Conservation (phyloP, 805 yeast species). For the Debaryomyces maramus region DNA sequence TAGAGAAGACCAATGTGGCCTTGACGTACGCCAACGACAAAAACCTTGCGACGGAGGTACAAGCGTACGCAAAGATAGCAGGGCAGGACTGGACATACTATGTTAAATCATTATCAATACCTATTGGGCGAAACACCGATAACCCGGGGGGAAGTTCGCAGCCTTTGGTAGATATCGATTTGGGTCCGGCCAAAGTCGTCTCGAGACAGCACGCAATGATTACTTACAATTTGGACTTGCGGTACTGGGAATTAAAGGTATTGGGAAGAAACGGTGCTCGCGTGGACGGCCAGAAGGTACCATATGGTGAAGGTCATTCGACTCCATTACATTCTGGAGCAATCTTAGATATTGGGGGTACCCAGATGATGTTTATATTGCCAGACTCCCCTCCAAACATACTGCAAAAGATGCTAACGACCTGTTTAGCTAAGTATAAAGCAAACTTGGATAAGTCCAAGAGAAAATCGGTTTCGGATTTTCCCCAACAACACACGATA, state of each 20-base stretch:
- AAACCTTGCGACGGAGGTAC: constrained; percentile 74
- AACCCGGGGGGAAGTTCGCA: constrained; percentile 9
- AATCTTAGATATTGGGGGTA: constrained; percentile 90
- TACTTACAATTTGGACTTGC: constrained; percentile 66
- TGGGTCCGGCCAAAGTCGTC: constrained; percentile 98
- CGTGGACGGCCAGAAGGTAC: constrained; percentile 67
- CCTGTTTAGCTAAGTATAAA: constrained; percentile 35
- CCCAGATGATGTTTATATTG: constrained; percentile 97
- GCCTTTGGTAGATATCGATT: constrained; percentile 69
- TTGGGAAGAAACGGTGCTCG: constrained; percentile 92
- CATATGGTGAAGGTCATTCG: constrained; percentile 48
- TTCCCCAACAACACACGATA: constrained; percentile 18
- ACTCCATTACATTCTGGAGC: constrained; percentile 81
- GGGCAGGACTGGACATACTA: constrained; percentile 94
- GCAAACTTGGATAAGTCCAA: constrained; percentile 21
- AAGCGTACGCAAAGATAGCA: constrained; percentile 95
- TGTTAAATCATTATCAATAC: constrained; percentile 71
- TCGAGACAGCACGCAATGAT: constrained; percentile 87
- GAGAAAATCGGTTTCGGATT: constrained; percentile 14
- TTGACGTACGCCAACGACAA: constrained; percentile 70
- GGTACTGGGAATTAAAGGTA: constrained; percentile 85
- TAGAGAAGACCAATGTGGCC: constrained; percentile 73
- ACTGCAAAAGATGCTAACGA: constrained; percentile 46
- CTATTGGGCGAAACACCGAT: constrained; percentile 85
- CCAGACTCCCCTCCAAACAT: constrained; percentile 85